phyloP scores from a whole-genome alignment of 768 basidiomycete species.

The Leccinum aurantiacum region DNA sequence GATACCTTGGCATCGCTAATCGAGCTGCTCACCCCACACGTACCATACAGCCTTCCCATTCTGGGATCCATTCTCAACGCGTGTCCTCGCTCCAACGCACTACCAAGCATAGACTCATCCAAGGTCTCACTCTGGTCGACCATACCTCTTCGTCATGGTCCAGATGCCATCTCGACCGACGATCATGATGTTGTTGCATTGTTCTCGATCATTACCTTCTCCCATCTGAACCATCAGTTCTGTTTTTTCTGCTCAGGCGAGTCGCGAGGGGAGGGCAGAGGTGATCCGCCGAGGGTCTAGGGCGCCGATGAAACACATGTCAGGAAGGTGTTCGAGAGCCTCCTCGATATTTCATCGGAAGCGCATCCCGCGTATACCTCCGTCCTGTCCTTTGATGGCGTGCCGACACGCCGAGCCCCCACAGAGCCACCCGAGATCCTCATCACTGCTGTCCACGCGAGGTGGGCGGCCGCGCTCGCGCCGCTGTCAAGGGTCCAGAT shows the following conservation, averaged over 20 bases:
- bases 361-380: background rate
- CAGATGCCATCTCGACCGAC: background rate
- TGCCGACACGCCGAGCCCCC: background rate
- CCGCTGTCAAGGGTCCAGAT: constrained; percentile 5
- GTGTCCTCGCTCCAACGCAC: constrained; percentile 9
- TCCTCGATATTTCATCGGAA: constrained; percentile 5
- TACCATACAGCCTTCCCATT: constrained; percentile 15
- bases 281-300: constrained; percentile 1
- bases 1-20: constrained; percentile 7
- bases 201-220: constrained; percentile 23
- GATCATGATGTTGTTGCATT: background rate
- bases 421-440: constrained; percentile 15
- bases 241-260: constrained; percentile 21
- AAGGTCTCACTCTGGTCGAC: constrained; percentile 23
- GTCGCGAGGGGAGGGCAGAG: background rate
- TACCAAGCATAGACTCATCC: constrained; percentile 17
- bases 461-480: constrained; percentile 14
- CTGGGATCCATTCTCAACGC: constrained; percentile 23
- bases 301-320: constrained; percentile 16
- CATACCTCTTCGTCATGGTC: background rate
- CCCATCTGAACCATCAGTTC: constrained; percentile 11
- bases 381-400: background rate
- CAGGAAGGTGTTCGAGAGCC: constrained; percentile 11
- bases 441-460: constrained; percentile 6
- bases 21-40: constrained; percentile 14